phyloP scores from a whole-genome alignment of 768 basidiomycete genomes.

The Dacryopinax spathularia region DNA sequence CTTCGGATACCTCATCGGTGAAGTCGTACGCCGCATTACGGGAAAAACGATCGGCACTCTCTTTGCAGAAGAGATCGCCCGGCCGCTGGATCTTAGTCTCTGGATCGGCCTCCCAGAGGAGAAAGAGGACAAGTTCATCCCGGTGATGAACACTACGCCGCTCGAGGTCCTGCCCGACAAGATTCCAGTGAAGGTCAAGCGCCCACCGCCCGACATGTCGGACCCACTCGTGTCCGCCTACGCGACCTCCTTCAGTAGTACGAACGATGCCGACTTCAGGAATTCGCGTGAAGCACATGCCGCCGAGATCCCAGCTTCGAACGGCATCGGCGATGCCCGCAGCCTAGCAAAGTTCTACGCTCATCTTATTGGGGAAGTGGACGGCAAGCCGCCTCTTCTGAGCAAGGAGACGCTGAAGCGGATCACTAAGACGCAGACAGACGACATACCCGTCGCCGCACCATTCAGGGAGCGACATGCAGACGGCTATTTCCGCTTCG shows the following conservation, averaged over 20 bases:
- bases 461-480: background rate
- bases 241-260: background rate
- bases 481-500: background rate
- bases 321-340: background rate
- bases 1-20: background rate
- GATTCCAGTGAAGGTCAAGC: background rate
- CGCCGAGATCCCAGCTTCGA: background rate
- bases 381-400: background rate
- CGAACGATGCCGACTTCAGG: background rate
- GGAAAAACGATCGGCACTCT: background rate
- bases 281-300: background rate
- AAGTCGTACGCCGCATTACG: background rate
- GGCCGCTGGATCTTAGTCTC: background rate
- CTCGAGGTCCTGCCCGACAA: background rate
- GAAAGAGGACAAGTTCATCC: background rate
- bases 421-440: background rate
- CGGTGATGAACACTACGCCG: background rate
- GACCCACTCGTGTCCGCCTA: background rate
- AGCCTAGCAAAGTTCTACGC: background rate
- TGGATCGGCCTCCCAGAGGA: background rate
- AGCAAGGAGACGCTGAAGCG: background rate
- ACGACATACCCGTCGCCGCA: background rate
- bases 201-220: background rate
- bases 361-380: background rate
- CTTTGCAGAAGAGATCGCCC: background rate